A percentile compares a stretch with the other conserved stretches of the same genome.
These are phyloP conservation scores for Colletotrichum sp. DNA, from an alignment of 2,329 filamentous ascomycete species.

Conservation along the genomic window DNA sequence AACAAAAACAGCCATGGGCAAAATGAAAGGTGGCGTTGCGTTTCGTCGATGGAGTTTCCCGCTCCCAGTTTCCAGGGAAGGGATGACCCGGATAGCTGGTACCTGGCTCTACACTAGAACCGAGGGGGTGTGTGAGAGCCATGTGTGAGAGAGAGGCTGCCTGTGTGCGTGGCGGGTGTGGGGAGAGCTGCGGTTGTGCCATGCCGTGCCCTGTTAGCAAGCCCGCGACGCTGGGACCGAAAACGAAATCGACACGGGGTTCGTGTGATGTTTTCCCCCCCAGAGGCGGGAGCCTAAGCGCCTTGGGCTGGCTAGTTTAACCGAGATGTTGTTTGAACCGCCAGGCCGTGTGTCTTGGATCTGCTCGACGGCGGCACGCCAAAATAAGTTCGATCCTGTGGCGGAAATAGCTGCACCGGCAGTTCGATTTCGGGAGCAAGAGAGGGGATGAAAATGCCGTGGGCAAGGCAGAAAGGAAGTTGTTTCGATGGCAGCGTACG, in stretches of 20 bases:
- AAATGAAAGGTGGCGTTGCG: neutral
- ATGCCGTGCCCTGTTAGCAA: conserved; percentile 12
- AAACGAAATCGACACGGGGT: conserved; percentile 13
- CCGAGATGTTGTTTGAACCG: neutral
- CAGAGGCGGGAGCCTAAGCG: neutral
- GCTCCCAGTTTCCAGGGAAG: neutral
- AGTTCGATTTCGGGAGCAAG: neutral
- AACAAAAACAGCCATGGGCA: neutral
- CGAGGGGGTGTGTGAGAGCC: neutral
- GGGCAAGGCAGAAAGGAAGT: neutral
- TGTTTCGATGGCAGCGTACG: neutral
- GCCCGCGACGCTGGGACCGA: neutral
- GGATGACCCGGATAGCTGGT: conserved; percentile 7
- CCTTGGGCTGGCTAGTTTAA: neutral
- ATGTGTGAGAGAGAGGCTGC: neutral
- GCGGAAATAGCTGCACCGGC: neutral
- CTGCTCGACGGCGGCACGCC: neutral
- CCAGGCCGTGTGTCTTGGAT: conserved; percentile 15
- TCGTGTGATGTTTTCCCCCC: neutral
- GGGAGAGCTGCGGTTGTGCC: neutral
- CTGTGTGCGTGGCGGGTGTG: neutral
- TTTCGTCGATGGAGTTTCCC: neutral
- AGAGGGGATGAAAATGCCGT: neutral
- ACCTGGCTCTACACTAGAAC: neutral
- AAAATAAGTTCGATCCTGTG: neutral